Evolutionary conservation across 495 filamentous ascomycete species (phyloP).

Genomic region (Penicillium verhagenii): DNA sequence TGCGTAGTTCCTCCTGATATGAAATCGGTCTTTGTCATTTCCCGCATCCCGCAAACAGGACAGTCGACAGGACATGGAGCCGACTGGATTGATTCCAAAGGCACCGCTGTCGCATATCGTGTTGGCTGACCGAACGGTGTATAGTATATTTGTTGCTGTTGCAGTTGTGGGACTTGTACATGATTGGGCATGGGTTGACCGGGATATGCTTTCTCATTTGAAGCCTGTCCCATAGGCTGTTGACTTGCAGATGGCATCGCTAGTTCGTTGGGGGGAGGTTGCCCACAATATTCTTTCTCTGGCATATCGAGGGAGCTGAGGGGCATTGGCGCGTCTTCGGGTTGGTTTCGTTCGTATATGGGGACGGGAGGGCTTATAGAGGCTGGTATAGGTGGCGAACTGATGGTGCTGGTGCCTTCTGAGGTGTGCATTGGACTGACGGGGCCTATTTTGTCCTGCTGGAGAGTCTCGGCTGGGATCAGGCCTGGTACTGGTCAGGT

Average conservation of each 20-base stretch:
- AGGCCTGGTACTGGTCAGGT: constrained; percentile 4
- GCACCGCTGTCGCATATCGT: constrained; percentile 28
- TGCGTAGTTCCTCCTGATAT: constrained; percentile 50
- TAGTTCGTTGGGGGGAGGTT: neutral
- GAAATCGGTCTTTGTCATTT: constrained; percentile 43
- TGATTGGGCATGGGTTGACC: constrained; percentile 16
- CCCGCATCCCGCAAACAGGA: constrained; percentile 44
- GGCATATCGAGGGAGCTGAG: neutral
- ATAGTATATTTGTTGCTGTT: constrained; percentile 15
- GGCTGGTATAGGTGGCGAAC: neutral
- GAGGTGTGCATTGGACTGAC: neutral
- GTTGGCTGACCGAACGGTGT: constrained; percentile 24
- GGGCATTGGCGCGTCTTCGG: neutral
- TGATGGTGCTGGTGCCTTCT: neutral
- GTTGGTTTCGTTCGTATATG: neutral
- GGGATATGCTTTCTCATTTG: constrained; percentile 17
- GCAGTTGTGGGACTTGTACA: constrained; percentile 9
- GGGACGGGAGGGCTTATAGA: neutral
- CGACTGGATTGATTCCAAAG: constrained; percentile 32
- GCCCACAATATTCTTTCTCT: neutral
- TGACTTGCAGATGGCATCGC: neutral
- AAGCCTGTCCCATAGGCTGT: neutral
- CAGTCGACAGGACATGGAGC: constrained; percentile 49
- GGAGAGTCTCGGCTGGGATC: constrained; percentile 6
- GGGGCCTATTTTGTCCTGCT: neutral